Evolutionary conservation across 139 green algal species (phyloP), one percentile per base, ranked within the genome.

Genomic region (Trebouxia sp.): DNA sequence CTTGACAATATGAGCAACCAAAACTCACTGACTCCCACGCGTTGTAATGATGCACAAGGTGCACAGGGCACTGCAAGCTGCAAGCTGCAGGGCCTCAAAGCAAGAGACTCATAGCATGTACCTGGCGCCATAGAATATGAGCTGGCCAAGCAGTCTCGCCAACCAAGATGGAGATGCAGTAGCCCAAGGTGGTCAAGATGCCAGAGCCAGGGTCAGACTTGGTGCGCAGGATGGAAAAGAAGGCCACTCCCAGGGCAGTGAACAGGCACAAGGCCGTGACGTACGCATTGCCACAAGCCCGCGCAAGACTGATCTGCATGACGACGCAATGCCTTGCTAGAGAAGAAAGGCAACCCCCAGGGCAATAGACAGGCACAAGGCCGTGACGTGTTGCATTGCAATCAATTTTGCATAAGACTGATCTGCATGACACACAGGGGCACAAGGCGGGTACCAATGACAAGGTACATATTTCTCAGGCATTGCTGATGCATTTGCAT

Each of bases 141-240:
- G 62, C 62, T 10, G 62, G 62, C 62, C 62, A 72, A 30, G 62
- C 43, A 8, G 43, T 45, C 11, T 72, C 32, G 12, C 62, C 62
- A 41, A 5, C 14, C 15, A 72, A 26, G 15, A 72, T 45, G 15
- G 32, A 30, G 32, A 72, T 72, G 12, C 32, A 72, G 24, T 72
- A 72, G 20, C 32, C 32, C 10, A 72, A 41, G 35, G 20, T 26
- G 3, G 32, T 72, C 32, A 72, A 22, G 62, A 72, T 72, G 12
- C 62, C 62, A 42, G 62, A 72, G 10, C 62, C 62, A 45, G 62
- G 62, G 35, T 72, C 62, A 11, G 62, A n/a, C 32, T 72, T 72
- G 35, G 62, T 72, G 12, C 62, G 62, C 62, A 72, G 35, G 14
- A 72, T 72, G 62, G 62, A 72, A 37, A 72, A 72, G 32, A 72